phyloP scores from a whole-genome alignment of 139 green algal species.

The Coelastrella sp. region DNA sequence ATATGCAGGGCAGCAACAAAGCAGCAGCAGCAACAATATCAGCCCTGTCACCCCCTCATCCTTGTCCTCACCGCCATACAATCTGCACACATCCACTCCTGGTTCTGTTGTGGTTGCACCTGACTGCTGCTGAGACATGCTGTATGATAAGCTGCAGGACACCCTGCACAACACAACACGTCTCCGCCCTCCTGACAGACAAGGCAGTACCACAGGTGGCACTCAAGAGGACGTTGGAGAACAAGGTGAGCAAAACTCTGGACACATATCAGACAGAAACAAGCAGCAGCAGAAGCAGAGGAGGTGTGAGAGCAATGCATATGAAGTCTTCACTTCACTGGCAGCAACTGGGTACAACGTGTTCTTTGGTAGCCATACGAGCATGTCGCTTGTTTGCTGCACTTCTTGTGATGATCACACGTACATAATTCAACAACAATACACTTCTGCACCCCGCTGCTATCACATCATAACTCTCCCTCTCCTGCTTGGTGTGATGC shows the following conservation, averaged over 20 bases:
- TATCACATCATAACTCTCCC: too few species aligned
- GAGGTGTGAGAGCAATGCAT: too few species aligned
- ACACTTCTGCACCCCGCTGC: too few species aligned
- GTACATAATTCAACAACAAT: too few species aligned
- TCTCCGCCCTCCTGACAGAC: constrained; percentile 33
- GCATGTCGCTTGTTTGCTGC: too few species aligned
- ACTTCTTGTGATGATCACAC: too few species aligned
- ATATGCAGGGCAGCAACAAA: neutral
- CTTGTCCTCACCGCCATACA: constrained; percentile 22
- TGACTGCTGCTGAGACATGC: constrained; percentile 74
- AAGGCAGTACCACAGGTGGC: constrained; percentile 46
- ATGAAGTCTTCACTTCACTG: too few species aligned
- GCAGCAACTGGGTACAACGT: too few species aligned
- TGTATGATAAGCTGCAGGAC: constrained; percentile 91
- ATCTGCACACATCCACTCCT: constrained; percentile 38
- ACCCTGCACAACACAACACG: constrained; percentile 93
- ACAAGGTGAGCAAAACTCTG: constrained; percentile 46
- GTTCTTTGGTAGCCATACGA: too few species aligned
- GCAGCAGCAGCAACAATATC: neutral
- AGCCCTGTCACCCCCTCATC: neutral
- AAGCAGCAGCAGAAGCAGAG: too few species aligned
- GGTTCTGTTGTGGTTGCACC: neutral
- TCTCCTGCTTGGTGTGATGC: too few species aligned
- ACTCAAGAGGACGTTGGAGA: constrained; percentile 19
- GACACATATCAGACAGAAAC: constrained; percentile 6